phyloP scores from a whole-genome alignment of 148 eudicot species.

The Heliosperma pusillum region DNA sequence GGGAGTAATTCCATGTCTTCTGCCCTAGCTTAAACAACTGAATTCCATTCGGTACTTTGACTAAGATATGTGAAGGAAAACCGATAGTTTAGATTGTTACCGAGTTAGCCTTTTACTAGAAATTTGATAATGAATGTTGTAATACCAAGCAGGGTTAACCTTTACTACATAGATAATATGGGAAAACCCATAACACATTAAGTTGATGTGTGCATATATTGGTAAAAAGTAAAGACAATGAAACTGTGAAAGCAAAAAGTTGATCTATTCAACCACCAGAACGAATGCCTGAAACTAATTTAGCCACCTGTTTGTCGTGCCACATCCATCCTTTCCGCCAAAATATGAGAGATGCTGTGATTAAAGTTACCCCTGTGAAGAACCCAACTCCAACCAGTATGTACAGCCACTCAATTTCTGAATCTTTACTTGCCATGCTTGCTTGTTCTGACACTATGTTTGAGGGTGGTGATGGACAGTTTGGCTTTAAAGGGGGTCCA shows the following conservation, averaged over 20 bases:
- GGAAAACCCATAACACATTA: too few relatives aligned
- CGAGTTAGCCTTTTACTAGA: too few relatives aligned
- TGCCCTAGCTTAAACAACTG: too few relatives aligned
- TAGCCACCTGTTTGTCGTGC: conserved; percentile 3
- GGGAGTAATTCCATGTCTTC: too few relatives aligned
- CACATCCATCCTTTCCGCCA: conserved; percentile 18
- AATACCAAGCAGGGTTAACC: too few relatives aligned
- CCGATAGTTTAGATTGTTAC: too few relatives aligned
- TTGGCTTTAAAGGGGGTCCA: conserved; percentile 18
- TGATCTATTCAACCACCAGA: conserved; percentile 30
- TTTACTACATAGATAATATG: too few relatives aligned
- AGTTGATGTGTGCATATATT: too few relatives aligned
- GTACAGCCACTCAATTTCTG: conserved; percentile 12
- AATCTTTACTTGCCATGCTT: neutral
- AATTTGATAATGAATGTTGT: too few relatives aligned
- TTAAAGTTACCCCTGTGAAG: conserved; percentile 20
- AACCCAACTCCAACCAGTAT: conserved; percentile 15
- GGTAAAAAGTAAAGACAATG: too few relatives aligned
- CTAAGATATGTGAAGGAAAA: too few relatives aligned
- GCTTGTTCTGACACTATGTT: neutral
- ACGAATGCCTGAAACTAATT: conserved; percentile 19
- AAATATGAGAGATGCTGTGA: conserved; percentile 10
- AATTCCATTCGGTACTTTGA: too few relatives aligned
- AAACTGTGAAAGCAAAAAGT: conserved; percentile 18
- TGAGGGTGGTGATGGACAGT: neutral